Evolutionary conservation across 257 asterid species (phyloP), one percentile per base, ranked within the genome.

Genomic region (Solanum ossicruentum): DNA sequence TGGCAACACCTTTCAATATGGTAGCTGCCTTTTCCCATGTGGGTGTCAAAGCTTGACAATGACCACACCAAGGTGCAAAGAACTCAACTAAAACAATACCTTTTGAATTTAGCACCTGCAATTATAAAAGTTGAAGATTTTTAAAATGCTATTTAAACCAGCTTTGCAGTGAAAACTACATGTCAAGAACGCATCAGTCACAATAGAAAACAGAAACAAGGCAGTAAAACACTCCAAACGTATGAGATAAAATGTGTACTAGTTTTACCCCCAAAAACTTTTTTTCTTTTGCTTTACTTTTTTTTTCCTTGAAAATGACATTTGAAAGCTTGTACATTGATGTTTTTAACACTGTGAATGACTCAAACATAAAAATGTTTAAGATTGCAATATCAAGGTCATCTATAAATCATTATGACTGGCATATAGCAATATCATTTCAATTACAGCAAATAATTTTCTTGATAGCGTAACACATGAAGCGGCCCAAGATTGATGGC

Each of bases 1-100:
- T 90, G 20, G 90, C 98, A 2, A 96, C 97, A 13, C 99, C 99
- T 93, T 93, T 97, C 91, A 97, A 91, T 82, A 92, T 91, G 67
- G 84, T 85, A 63, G 99, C 99, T 16, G 95, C 94, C 90, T 94
- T 96, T 91, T 96, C 99, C 98, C 98, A 96, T 5, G 88, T 85
- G 9, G 98, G 98, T 15, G 99, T 95, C 83, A 96, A 87, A 10
- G 98, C 95, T 88, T 96, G 78, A 86, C 98, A 96, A 88, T 96
- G 99, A 49, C 99, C 99, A 86, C 99, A 96, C 98, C 98, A 95
- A 43, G 99, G 98, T 0, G 99, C 99, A 28, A 89, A 97, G 86
- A 97, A 95, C 90, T 97, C 99, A 61, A 97, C 99, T 3, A 95
- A 86, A 66, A 95, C 98, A 83, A 97, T 91, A 36, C 98, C 90